Evolutionary conservation across 768 basidiomycete genomes (phyloP).

Genomic region (Tulasnella sp.): DNA sequence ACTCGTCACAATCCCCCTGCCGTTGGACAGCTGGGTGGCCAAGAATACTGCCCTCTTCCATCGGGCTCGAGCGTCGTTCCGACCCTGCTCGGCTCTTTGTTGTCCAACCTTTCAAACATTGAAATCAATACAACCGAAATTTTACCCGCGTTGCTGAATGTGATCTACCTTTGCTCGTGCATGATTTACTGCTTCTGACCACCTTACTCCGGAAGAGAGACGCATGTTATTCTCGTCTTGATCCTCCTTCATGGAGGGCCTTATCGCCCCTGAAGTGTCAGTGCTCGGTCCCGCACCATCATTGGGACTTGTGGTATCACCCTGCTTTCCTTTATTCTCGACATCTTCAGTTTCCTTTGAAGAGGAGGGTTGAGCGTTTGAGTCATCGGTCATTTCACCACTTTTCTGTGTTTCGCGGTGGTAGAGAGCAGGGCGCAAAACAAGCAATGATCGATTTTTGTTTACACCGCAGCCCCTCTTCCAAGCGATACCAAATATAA

Average conservation of each 20-base stretch:
- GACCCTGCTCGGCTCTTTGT: slow-evolving; percentile 33
- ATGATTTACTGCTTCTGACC: slow-evolving; percentile 28
- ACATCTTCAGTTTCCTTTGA: too few species aligned
- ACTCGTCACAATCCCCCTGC: slow-evolving; percentile 29
- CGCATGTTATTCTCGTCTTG: slow-evolving; percentile 20
- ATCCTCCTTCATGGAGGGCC: slow-evolving; percentile 31
- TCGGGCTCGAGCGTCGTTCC: slow-evolving; percentile 34
- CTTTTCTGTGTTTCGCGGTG: too few species aligned
- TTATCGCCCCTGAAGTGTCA: too few species aligned
- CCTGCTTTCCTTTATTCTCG: too few species aligned
- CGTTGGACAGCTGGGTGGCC: slow-evolving; percentile 33
- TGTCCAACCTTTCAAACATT: slow-evolving; percentile 23
- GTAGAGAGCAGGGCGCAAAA: too few species aligned
- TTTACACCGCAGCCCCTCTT: too few species aligned
- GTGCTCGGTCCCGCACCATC: too few species aligned
- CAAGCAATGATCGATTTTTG: too few species aligned
- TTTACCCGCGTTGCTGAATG: not conserved
- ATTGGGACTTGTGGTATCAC: too few species aligned
- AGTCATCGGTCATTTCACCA: too few species aligned
- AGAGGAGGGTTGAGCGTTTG: too few species aligned
- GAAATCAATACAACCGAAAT: not conserved
- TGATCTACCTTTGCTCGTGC: slow-evolving; percentile 29
- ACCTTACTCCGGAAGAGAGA: slow-evolving; percentile 20
- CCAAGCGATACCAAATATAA: too few species aligned
- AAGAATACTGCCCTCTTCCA: slow-evolving; percentile 39